Evolutionary conservation across 208 protist species (phyloP).

Genomic region (Strigomonas culicis): DNA sequence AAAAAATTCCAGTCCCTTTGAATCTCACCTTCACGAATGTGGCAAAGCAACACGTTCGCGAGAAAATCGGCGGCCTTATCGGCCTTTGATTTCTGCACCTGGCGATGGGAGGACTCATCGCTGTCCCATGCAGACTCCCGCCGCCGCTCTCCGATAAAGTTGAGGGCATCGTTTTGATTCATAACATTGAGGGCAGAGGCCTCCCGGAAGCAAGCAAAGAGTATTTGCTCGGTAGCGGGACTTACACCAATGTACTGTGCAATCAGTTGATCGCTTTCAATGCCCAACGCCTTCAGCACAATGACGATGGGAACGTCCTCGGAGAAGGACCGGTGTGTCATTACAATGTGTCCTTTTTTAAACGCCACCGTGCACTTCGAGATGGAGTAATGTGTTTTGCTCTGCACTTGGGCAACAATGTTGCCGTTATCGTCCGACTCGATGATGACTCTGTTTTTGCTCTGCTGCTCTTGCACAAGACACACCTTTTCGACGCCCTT

Average conservation of each 20-base stretch:
- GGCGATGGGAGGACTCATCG: conserved; percentile 60
- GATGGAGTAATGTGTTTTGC: conserved; percentile 94
- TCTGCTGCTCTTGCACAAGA: conserved; percentile 95
- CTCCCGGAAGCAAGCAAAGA: conserved; percentile 97
- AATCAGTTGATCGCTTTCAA: conserved; percentile 98
- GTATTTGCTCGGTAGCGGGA: conserved; percentile 75
- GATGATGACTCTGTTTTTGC: conserved; percentile 99
- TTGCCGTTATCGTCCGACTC: conserved; percentile 84
- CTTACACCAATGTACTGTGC: conserved; percentile 96
- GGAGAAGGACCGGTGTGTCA: conserved; percentile 98
- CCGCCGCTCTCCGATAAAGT: conserved; percentile 96
- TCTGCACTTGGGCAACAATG: conserved; percentile 82
- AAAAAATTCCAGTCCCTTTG: conserved; percentile 96
- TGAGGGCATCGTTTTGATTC: conserved; percentile 92
- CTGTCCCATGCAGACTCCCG: conserved; percentile 74
- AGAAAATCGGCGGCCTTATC: conserved; percentile 96
- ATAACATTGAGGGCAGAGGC: conserved; percentile 71
- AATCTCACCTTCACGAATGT: conserved; percentile 90
- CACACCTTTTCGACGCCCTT: conserved; percentile 99
- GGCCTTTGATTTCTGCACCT: conserved; percentile 78
- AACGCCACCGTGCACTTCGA: conserved; percentile 92
- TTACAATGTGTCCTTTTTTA: conserved; percentile 95
- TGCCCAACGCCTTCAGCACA: conserved; percentile 97
- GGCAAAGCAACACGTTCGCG: conserved; percentile 91
- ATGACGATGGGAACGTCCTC: conserved; percentile 98